Conservation (phyloP, 306 rosid genomes). For the Cucumis melo region DNA sequence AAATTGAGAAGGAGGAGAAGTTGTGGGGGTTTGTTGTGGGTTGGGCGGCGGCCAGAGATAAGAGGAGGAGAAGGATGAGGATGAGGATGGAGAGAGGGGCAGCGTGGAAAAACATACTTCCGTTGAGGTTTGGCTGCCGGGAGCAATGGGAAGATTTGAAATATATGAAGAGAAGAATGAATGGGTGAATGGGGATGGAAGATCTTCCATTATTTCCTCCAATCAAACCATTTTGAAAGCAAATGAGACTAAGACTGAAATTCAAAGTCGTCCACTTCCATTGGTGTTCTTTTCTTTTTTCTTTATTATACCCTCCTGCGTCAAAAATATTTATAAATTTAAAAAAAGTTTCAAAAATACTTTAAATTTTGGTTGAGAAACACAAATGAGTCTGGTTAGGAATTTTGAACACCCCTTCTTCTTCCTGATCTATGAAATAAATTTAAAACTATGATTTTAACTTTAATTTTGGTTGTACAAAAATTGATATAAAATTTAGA, state of each 20-base stretch:
- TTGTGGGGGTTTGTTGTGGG: neutral
- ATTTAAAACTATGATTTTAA: too few species aligned
- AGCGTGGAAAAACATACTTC: neutral
- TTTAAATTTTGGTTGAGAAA: too few species aligned
- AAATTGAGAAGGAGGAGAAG: slow-evolving; percentile 7
- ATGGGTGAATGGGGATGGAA: neutral
- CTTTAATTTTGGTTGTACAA: too few species aligned
- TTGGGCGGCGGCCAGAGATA: neutral
- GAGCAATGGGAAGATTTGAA: neutral
- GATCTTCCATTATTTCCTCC: neutral
- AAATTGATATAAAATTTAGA: too few species aligned
- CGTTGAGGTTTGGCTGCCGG: neutral
- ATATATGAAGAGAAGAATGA: neutral
- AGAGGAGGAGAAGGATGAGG: neutral
- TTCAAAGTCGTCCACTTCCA: neutral
- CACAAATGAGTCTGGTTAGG: too few species aligned
- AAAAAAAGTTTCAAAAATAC: too few species aligned
- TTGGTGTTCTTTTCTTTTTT: too few species aligned
- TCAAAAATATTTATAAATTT: too few species aligned
- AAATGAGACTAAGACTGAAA: neutral
- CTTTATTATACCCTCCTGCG: too few species aligned
- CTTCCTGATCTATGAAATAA: too few species aligned
- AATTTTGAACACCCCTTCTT: too few species aligned
- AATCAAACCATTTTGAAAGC: neutral
- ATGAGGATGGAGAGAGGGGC: neutral